A percentile compares a stretch with the other conserved stretches of the same genome.
Conservation (phyloP, 345 rosid genomes). For the Syzygium grande region DNA sequence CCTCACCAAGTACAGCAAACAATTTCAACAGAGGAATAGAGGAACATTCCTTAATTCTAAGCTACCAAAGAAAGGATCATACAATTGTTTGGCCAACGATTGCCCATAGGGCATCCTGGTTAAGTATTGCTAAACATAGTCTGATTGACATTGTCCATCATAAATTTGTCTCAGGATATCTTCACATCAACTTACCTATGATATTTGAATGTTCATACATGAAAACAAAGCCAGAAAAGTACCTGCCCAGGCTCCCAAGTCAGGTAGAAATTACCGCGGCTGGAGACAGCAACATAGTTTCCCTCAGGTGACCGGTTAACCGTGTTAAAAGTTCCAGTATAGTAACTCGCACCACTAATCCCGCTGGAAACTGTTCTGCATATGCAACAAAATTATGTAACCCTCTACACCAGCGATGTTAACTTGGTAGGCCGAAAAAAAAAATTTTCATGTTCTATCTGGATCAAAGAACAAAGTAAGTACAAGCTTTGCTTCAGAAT, state of each 20-base stretch:
- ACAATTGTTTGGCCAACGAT: background rate
- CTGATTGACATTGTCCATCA: background rate
- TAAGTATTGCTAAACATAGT: background rate
- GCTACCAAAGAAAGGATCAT: background rate
- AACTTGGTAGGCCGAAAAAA: background rate
- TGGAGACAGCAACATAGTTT: conserved; percentile 90
- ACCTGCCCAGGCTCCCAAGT: conserved; percentile 99
- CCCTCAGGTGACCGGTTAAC: conserved; percentile 95
- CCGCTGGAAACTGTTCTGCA: conserved; percentile 99
- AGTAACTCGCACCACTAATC: conserved; percentile 98
- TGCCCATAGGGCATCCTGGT: background rate
- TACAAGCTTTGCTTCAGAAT: background rate
- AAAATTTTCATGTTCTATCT: background rate
- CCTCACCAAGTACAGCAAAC: background rate
- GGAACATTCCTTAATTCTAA: background rate
- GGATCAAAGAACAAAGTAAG: background rate
- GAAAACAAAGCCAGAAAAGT: background rate
- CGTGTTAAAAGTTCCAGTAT: conserved; percentile 85
- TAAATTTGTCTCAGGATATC: background rate
- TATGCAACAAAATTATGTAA: conserved; percentile 27
- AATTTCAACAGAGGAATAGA: background rate
- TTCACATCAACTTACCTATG: background rate
- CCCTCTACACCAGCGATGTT: conserved; percentile 1
- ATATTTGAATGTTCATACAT: background rate
- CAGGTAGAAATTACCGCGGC: conserved; percentile 94